Conservation (phyloP, 768 basidiomycete genomes). For the Macrocybe gigantea region DNA sequence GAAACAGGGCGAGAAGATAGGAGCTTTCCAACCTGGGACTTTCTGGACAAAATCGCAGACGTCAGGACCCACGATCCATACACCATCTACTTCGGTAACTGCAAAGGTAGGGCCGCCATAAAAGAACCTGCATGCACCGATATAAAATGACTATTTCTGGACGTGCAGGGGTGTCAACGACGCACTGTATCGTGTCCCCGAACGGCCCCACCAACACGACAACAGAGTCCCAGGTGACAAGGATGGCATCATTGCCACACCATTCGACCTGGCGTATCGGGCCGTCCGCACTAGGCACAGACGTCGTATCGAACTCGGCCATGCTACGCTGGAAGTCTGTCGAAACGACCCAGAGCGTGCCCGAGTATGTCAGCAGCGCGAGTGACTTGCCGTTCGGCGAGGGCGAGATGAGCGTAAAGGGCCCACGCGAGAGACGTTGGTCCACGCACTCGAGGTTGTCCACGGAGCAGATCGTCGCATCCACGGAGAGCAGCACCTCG, state of each 20-base stretch:
- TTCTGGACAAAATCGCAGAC: slow-evolving; percentile 89
- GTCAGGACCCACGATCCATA: slow-evolving; percentile 76
- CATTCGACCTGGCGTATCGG: slow-evolving; percentile 74
- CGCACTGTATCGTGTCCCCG: slow-evolving; percentile 81
- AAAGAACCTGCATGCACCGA: slow-evolving; percentile 50
- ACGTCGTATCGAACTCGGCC: slow-evolving; percentile 77
- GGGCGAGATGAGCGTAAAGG: slow-evolving; percentile 80
- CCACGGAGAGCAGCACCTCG: slow-evolving; percentile 81
- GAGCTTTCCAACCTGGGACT: slow-evolving; percentile 65
- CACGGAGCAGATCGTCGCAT: slow-evolving; percentile 73
- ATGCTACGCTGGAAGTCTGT: slow-evolving; percentile 85
- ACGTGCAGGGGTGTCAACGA: slow-evolving; percentile 3
- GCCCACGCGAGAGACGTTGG: slow-evolving; percentile 83
- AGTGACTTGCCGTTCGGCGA: slow-evolving; percentile 95
- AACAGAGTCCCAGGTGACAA: slow-evolving; percentile 75
- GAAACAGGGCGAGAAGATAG: not conserved
- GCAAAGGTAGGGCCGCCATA: slow-evolving; percentile 74
- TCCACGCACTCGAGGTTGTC: slow-evolving; percentile 89
- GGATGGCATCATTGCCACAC: slow-evolving; percentile 95
- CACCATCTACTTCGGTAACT: slow-evolving; percentile 84
- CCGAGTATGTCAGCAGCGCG: slow-evolving; percentile 70
- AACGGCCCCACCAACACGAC: slow-evolving; percentile 89
- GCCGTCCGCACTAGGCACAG: slow-evolving; percentile 48
- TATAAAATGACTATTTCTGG: slow-evolving; percentile 6
- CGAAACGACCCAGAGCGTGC: slow-evolving; percentile 89